phyloP scores from a whole-genome alignment of 768 basidiomycete species.

The Trametes maxima region DNA sequence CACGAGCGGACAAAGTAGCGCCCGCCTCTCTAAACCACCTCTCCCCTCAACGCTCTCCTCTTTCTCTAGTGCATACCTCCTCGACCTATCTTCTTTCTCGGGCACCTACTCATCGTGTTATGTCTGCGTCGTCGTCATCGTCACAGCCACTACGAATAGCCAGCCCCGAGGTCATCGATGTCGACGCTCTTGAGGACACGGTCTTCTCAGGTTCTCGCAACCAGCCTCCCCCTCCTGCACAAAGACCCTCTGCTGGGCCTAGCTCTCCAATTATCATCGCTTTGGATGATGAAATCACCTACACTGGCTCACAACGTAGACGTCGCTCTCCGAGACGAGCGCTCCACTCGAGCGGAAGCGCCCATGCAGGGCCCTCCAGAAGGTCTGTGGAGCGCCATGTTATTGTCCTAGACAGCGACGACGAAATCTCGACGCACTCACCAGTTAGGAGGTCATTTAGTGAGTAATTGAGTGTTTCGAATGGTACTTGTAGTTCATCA shows the following conservation, averaged over 20 bases:
- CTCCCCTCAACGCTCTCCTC: neutral
- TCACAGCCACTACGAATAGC: slow-evolving; percentile 2
- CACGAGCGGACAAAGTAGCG: slow-evolving; percentile 5
- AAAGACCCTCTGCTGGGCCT: neutral
- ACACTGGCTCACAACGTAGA: slow-evolving; percentile 17
- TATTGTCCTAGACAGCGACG: slow-evolving; percentile 44
- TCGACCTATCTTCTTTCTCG: neutral
- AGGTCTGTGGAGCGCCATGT: slow-evolving; percentile 17
- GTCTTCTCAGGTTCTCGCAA: slow-evolving; percentile 30
- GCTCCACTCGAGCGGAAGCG: slow-evolving; percentile 12
- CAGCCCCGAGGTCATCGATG: slow-evolving; percentile 44
- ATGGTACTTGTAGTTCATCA: neutral
- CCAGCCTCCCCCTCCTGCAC: slow-evolving; percentile 8
- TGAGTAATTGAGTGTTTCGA: neutral
- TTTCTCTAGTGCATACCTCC: neutral
- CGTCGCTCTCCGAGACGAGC: slow-evolving; percentile 4
- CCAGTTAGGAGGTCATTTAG: slow-evolving; percentile 16
- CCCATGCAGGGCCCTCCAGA: slow-evolving; percentile 9
- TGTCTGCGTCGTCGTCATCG: neutral
- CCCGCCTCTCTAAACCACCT: neutral
- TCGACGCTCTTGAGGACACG: slow-evolving; percentile 43
- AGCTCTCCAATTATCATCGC: neutral
- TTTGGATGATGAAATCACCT: slow-evolving; percentile 24
- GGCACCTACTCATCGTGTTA: neutral
- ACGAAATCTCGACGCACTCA: slow-evolving; percentile 31